A percentile compares a stretch with the other conserved stretches of the same genome.
Conservation (phyloP, 78 protist species). For the Planoprotostelium fungivorum region DNA sequence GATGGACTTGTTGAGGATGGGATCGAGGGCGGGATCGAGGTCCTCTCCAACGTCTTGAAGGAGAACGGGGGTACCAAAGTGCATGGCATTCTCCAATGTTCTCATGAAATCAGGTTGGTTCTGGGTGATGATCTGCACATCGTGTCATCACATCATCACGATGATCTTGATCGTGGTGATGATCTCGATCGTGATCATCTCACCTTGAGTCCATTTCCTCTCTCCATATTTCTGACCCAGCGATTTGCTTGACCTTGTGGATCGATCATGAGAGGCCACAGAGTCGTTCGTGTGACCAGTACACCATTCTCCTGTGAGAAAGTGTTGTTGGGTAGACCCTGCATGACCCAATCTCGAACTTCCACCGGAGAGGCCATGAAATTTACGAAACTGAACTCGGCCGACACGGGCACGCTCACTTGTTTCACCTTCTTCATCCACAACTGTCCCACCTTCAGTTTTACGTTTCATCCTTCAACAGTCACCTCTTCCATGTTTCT, state of each 20-base stretch:
- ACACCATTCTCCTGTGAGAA: slow-evolving; percentile 80
- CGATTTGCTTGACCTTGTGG: slow-evolving; percentile 87
- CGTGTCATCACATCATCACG: not conserved
- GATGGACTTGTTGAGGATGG: slow-evolving; percentile 72
- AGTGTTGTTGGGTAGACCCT: slow-evolving; percentile 80
- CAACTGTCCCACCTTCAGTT: slow-evolving; percentile 50
- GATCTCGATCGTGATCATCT: too few species aligned
- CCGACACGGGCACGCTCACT: slow-evolving; percentile 60
- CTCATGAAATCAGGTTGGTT: slow-evolving; percentile 53
- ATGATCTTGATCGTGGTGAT: slow-evolving; percentile 92
- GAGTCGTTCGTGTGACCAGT: slow-evolving; percentile 46
- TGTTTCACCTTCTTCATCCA: slow-evolving; percentile 26
- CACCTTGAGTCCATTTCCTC: slow-evolving; percentile 25
- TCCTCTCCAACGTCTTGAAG: slow-evolving; percentile 79
- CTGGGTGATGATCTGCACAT: slow-evolving; percentile 55
- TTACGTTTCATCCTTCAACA: not conserved
- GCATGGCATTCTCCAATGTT: slow-evolving; percentile 66
- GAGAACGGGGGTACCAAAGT: slow-evolving; percentile 78
- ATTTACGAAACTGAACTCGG: slow-evolving; percentile 21
- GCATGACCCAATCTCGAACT: slow-evolving; percentile 64
- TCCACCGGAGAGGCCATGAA: slow-evolving; percentile 75
- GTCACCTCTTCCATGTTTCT: slow-evolving; percentile 8
- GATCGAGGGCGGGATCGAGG: slow-evolving; percentile 84
- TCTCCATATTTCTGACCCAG: slow-evolving; percentile 70
- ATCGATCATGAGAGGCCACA: slow-evolving; percentile 88